Conservation (phyloP, 2,329 filamentous ascomycete genomes). For the Lasiodiplodia citricola region DNA sequence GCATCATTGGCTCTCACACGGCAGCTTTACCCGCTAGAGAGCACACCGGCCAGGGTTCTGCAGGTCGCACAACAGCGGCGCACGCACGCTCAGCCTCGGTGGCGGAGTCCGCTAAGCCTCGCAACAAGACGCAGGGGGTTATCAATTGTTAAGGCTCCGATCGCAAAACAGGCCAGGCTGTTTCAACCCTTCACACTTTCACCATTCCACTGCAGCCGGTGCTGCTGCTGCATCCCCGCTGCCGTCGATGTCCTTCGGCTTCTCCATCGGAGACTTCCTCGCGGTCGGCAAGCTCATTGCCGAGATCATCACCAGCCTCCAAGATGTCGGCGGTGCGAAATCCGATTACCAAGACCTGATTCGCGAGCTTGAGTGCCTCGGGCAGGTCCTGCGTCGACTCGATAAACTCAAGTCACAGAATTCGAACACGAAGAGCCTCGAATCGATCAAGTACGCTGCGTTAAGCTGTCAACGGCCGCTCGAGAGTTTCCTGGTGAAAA, state of each 20-base stretch:
- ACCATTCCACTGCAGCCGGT: background rate
- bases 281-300: slow-evolving; percentile 33
- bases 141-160: too few relatives aligned
- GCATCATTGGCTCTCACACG: too few relatives aligned
- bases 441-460: background rate
- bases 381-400: background rate
- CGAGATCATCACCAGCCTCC: slow-evolving; percentile 31
- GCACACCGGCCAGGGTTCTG: too few relatives aligned
- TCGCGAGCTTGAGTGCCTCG: slow-evolving; percentile 19
- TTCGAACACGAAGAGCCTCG: background rate
- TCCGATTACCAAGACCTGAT: slow-evolving; percentile 33
- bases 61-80: too few relatives aligned
- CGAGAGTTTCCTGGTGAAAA: background rate
- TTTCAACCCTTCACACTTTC: too few relatives aligned
- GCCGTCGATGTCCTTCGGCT: slow-evolving; percentile 31
- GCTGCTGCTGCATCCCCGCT: background rate
- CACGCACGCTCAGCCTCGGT: too few relatives aligned
- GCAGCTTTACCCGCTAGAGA: too few relatives aligned
- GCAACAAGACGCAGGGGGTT: too few relatives aligned
- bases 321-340: slow-evolving; percentile 19
- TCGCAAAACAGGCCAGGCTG: too few relatives aligned
- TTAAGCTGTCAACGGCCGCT: background rate
- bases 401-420: background rate
- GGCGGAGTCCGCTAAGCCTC: too few relatives aligned
- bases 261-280: slow-evolving; percentile 38